Percentiles rank a stretch among this genome's conserved stretches.
These are phyloP conservation scores for Colletotrichum siamense DNA, from an alignment of 2,329 filamentous ascomycete genomes.

Conservation along the genomic window DNA sequence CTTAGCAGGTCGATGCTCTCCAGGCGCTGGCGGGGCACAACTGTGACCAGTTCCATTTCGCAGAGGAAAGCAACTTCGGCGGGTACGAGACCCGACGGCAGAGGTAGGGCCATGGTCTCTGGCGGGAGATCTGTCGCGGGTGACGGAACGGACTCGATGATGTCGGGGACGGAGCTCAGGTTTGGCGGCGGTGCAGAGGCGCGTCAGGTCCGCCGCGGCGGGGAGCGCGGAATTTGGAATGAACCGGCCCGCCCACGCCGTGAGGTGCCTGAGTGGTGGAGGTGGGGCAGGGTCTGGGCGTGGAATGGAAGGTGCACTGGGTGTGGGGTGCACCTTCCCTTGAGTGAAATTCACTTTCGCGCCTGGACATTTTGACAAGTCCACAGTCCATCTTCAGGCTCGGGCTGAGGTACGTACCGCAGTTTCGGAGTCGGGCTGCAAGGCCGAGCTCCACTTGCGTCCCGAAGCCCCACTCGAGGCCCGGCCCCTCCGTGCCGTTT, in stretches of 20 bases:
- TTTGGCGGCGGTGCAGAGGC: not conserved
- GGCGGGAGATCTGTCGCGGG: not conserved
- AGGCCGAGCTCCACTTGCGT: not conserved
- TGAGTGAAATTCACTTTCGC: not conserved
- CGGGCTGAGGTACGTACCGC: not conserved
- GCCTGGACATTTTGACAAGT: not conserved
- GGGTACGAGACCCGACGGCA: constrained; percentile 70
- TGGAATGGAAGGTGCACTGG: not conserved
- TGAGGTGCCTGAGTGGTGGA: not conserved
- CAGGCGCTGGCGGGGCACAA: constrained; percentile 89
- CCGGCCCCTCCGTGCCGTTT: not conserved
- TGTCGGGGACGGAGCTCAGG: not conserved
- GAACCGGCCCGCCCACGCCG: not conserved
- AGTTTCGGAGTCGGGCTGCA: not conserved
- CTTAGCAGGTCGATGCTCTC: constrained; percentile 85
- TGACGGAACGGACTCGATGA: not conserved
- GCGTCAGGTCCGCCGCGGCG: not conserved
- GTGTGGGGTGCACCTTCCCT: not conserved
- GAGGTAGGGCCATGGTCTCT: constrained; percentile 52
- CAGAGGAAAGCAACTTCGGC: constrained; percentile 92
- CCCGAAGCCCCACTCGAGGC: not conserved
- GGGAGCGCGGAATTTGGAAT: constrained; percentile 2
- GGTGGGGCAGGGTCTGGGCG: not conserved
- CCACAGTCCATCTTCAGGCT: not conserved
- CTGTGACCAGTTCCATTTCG: constrained; percentile 95